Evolutionary conservation across 148 eudicot genomes (phyloP).

Genomic region (Rhododendron mucronatum): DNA sequence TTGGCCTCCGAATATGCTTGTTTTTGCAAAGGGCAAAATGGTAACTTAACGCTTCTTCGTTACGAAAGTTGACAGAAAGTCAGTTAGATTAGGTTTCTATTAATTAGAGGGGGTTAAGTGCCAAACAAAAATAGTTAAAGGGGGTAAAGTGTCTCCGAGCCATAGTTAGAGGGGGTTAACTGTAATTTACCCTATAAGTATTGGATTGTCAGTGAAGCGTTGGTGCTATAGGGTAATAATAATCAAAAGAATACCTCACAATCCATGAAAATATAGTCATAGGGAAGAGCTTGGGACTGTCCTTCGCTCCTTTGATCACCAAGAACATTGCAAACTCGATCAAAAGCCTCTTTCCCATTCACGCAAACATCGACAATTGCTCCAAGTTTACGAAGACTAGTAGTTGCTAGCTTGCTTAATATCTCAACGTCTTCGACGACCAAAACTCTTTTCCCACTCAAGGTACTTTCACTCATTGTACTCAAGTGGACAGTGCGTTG

Average conservation of each 20-base stretch:
- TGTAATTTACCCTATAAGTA: no score
- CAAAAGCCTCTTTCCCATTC: constrained; percentile 13
- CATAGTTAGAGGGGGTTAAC: no score
- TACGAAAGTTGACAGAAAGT: no score
- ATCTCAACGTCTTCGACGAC: not conserved
- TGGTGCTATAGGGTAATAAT: not conserved
- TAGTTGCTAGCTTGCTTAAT: not conserved
- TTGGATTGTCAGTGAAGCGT: no score
- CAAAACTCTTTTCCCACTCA: constrained; percentile 3
- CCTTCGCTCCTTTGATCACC: not conserved
- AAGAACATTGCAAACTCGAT: constrained; percentile 1
- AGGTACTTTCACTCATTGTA: not conserved
- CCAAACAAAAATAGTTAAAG: no score
- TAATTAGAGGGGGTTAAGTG: no score
- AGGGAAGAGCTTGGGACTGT: not conserved
- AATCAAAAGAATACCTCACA: constrained; percentile 2
- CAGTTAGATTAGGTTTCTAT: no score
- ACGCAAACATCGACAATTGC: constrained; percentile 4
- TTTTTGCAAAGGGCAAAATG: no score
- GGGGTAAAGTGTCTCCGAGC: no score
- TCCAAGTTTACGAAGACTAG: not conserved
- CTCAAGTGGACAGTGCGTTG: not conserved
- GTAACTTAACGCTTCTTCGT: no score
- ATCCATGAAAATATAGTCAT: constrained; percentile 12
- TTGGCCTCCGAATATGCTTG: no score